These are phyloP conservation scores for Dendrobium catenatum DNA, from an alignment of 106 monocot genomes.

Conservation along the genomic window DNA sequence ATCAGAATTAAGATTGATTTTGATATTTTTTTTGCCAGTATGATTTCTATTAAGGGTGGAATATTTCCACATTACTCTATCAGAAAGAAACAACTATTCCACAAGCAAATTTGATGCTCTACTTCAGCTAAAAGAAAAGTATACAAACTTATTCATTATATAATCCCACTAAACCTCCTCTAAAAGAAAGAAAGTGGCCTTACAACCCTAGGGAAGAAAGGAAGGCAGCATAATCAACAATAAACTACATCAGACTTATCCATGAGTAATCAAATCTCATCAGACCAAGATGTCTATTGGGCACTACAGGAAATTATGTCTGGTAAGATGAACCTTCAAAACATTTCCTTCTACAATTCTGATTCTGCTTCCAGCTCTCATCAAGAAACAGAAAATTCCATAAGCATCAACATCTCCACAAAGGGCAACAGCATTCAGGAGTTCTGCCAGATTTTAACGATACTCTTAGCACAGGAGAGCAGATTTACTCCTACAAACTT, in stretches of 20 bases:
- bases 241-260: not conserved
- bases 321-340: conserved; percentile 22
- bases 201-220: not conserved
- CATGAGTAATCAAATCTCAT: conserved; percentile 12
- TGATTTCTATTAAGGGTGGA: not conserved
- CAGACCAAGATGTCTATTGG: conserved; percentile 24
- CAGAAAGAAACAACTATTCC: not conserved
- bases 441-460: conserved; percentile 24
- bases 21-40: not conserved
- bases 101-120: not conserved
- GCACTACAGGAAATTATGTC: conserved; percentile 33
- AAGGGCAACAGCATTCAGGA: conserved; percentile 7
- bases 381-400: conserved; percentile 40
- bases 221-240: not conserved
- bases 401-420: conserved; percentile 33
- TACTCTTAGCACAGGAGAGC: conserved; percentile 14
- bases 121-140: not conserved
- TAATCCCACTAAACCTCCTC: not conserved
- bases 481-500: conserved; percentile 21
- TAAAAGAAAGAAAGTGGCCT: not conserved
- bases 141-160: not conserved
- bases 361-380: conserved; percentile 22
- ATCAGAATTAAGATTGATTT: no score
- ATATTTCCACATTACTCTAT: not conserved
- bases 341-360: conserved; percentile 31